Percentiles rank a stretch among this genome's conserved stretches.
phyloP scores from a whole-genome alignment of 2,329 filamentous ascomycete species.

The Pseudopyrenochaeta lycopersici region DNA sequence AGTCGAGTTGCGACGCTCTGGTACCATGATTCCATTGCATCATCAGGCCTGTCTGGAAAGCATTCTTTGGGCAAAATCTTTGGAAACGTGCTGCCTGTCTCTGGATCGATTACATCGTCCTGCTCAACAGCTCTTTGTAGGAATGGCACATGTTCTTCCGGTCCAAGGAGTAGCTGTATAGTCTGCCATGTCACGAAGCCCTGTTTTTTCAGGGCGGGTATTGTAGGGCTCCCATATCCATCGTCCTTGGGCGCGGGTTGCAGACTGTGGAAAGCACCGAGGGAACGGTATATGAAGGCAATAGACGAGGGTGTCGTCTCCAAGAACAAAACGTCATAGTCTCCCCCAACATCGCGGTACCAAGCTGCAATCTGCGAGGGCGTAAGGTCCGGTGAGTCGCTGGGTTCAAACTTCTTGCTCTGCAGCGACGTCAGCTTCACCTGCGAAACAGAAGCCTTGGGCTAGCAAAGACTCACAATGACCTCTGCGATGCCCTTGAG shows the following conservation, averaged over 20 bases:
- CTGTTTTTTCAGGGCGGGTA: slow-evolving; percentile 82
- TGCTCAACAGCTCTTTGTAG: slow-evolving; percentile 80
- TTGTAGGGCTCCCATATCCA: slow-evolving; percentile 76
- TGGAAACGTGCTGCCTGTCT: slow-evolving; percentile 66
- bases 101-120: slow-evolving; percentile 79
- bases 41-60: slow-evolving; percentile 77
- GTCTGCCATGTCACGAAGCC: slow-evolving; percentile 96
- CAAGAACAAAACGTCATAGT: slow-evolving; percentile 73
- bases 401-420: slow-evolving; percentile 54
- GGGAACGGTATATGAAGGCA: slow-evolving; percentile 90
- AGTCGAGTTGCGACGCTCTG: slow-evolving; percentile 76
- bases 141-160: slow-evolving; percentile 86
- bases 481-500: slow-evolving; percentile 57
- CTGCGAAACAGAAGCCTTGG: background rate
- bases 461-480: slow-evolving; percentile 49
- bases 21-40: slow-evolving; percentile 88
- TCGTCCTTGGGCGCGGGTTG: slow-evolving; percentile 72
- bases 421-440: slow-evolving; percentile 30
- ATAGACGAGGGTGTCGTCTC: slow-evolving; percentile 76
- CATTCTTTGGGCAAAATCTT: slow-evolving; percentile 71
- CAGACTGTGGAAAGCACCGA: slow-evolving; percentile 88
- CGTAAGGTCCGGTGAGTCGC: slow-evolving; percentile 57
- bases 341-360: slow-evolving; percentile 57
- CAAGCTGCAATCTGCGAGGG: slow-evolving; percentile 60
- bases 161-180: slow-evolving; percentile 85